phyloP scores from a whole-genome alignment of 1,284 basidiomycete genomes.

The Ustilago sp. region DNA sequence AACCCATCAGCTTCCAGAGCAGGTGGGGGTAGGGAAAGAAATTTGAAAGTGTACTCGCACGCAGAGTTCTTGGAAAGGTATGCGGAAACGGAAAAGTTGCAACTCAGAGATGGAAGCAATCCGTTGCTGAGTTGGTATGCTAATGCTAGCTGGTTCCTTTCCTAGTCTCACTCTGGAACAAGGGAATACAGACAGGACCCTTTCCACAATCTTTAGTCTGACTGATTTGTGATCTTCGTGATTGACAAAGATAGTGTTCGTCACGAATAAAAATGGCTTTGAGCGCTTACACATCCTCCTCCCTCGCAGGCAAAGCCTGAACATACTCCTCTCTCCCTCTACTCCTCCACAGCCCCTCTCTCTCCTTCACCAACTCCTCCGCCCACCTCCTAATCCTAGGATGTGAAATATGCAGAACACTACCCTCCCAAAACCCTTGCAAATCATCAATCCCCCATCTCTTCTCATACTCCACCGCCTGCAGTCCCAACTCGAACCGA shows the following conservation, averaged over 20 bases:
- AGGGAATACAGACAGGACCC: neutral
- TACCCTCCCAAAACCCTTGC: conserved; percentile 63
- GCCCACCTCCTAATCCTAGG: conserved; percentile 56
- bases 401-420: conserved; percentile 48
- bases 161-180: conserved; percentile 28
- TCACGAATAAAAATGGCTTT: neutral
- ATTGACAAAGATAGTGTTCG: neutral
- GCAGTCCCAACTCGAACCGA: conserved; percentile 87
- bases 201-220: neutral
- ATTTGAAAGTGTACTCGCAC: conserved; percentile 71
- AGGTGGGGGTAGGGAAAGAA: conserved; percentile 10
- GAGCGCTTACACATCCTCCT: neutral
- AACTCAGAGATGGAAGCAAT: conserved; percentile 82
- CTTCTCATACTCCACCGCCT: conserved; percentile 73
- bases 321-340: conserved; percentile 34
- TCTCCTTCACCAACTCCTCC: conserved; percentile 44
- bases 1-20: neutral
- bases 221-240: neutral
- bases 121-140: conserved; percentile 87
- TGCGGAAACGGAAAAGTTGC: conserved; percentile 78
- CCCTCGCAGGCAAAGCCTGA: conserved; percentile 13
- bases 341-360: conserved; percentile 49
- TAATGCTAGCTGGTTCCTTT: conserved; percentile 78
- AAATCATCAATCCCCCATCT: conserved; percentile 60
- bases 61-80: conserved; percentile 85